A percentile compares a stretch with the other conserved stretches of the same genome.
Conservation (phyloP, 2,329 filamentous ascomycete species). For the Penicillium sp. region DNA sequence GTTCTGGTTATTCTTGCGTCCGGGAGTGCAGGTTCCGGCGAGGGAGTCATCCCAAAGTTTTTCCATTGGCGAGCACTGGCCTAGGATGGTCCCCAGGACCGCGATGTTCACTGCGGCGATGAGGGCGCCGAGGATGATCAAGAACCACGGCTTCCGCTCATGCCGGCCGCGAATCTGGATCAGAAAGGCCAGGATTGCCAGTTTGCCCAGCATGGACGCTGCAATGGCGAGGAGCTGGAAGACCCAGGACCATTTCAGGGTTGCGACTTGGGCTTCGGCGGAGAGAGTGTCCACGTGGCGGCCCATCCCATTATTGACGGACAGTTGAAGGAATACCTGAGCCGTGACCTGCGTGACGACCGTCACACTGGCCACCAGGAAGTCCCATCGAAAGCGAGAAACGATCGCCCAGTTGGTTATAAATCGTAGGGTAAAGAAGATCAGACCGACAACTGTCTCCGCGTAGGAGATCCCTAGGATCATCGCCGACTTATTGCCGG, state of each 20-base stretch:
- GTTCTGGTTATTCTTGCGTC: conserved; percentile 3
- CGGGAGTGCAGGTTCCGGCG: background rate
- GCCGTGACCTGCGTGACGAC: conserved; percentile 1
- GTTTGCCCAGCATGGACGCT: conserved; percentile 7
- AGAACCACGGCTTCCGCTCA: conserved; percentile 6
- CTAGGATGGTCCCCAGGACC: background rate
- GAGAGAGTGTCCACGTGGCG: background rate
- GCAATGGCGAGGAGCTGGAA: conserved; percentile 7
- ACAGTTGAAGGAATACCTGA: conserved; percentile 7
- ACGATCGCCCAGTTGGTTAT: conserved; percentile 8
- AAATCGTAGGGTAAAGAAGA: conserved; percentile 8
- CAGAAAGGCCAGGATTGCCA: conserved; percentile 7
- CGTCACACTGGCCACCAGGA: background rate
- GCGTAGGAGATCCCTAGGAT: conserved; percentile 7
- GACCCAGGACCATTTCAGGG: conserved; percentile 10
- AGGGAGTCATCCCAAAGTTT: conserved; percentile 8
- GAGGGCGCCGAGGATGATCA: background rate
- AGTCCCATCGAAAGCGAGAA: conserved; percentile 6
- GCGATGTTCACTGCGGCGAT: conserved; percentile 1
- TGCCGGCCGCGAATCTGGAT: conserved; percentile 9
- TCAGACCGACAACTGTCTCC: background rate
- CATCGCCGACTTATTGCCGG: background rate
- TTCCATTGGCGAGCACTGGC: conserved; percentile 7
- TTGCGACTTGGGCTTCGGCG: background rate
- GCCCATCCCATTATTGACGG: conserved; percentile 2